Evolutionary conservation across 2,329 filamentous ascomycete species (phyloP).

Genomic region (Claviceps africana): DNA sequence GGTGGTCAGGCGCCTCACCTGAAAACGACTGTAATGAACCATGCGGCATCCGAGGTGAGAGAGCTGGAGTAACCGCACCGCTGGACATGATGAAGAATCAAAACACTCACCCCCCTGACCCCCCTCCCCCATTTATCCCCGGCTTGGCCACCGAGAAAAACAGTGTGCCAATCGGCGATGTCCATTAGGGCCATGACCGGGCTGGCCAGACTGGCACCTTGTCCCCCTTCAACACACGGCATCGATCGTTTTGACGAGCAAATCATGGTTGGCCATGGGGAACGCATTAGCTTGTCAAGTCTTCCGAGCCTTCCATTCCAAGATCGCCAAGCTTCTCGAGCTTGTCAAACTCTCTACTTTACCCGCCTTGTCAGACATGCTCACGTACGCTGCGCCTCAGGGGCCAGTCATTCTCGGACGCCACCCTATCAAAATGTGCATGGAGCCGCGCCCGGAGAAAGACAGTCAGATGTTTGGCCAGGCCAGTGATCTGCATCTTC

Average conservation of each 20-base stretch:
- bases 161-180: constrained; percentile 1
- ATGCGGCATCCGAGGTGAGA: constrained; percentile 2
- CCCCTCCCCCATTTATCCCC: no score
- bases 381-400: background rate
- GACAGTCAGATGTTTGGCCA: background rate
- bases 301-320: no score
- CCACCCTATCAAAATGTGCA: background rate
- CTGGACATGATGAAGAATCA: constrained; percentile 4
- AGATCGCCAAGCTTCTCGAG: no score
- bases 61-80: constrained; percentile 2
- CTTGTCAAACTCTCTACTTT: background rate
- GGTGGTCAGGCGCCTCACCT: constrained; percentile 6
- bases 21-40: constrained; percentile 2
- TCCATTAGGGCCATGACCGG: background rate
- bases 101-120: no score
- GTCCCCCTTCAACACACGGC: background rate
- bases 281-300: no score
- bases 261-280: background rate
- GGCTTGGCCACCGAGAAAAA: constrained; percentile 5
- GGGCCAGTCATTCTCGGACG: background rate
- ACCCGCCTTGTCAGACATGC: background rate
- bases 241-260: background rate
- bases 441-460: background rate
- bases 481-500: background rate
- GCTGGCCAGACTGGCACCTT: background rate